Base-by-base conservation (phyloP, 805 yeast genomes). In the Kazachstania kunashirensis region DNA sequence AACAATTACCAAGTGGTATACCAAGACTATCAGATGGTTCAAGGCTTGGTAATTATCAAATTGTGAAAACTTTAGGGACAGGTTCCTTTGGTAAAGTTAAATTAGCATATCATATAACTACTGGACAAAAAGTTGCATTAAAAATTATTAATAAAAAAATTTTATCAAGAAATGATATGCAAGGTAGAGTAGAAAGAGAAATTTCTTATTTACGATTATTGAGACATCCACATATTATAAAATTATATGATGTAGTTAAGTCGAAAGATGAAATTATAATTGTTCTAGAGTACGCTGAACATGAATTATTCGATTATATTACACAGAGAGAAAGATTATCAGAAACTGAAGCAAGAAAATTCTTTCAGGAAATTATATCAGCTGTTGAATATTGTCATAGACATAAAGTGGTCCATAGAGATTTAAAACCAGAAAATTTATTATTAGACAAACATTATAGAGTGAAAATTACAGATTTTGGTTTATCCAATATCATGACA, bases 251-350 rank as follows among this genome's bases (percentile, higher is more conserved):
- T 59, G 97, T 88, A 29, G 88, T 88, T 58, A 89, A 89, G 60
- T 82, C 94, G 31, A 83, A 83, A 51, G 96, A 88, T 50, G 96
- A 88, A 53, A 89, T 88, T 49, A 83, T 88, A 52, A 88, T 88
- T 96, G 97, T 88, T 19, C 84, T 88, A 53, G 97, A 88, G 62
- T 88, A 74, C 55, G 97, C 96, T 1, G 94, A 95, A n/a, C 84
- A 84, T 48, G 97, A 88, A 62, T 71, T 88, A 52, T 88, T 88
- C 53, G 97, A 89, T 53, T 86, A 89, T 57, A 89, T 88, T 58
- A 95, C 89, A n/a, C 96, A 88, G 55, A 73, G 84, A 52, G 96
- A 95, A 24, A 77, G 82, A 52, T 81, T 88, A 94, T 76, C 79
- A 26, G 96, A 88, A 61, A 74, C 75, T 43, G 95, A 88, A 57